Percentiles rank a stretch among this genome's conserved stretches.
These are phyloP conservation scores for Colletotrichum sp. DNA, from an alignment of 2,329 filamentous ascomycete species.

Conservation along the genomic window DNA sequence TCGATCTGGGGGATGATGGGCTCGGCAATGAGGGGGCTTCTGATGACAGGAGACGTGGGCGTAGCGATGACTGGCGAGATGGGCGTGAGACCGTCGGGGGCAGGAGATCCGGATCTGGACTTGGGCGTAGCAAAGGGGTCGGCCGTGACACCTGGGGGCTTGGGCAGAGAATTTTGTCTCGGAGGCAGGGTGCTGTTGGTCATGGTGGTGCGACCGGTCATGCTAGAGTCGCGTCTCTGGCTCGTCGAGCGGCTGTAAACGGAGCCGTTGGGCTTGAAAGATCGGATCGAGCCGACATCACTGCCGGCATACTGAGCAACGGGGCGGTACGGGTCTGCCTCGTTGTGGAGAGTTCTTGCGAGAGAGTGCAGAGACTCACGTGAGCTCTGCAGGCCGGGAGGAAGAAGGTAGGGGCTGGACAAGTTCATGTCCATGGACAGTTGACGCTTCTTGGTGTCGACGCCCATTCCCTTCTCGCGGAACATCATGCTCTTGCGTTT, in stretches of 20 bases:
- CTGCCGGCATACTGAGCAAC: slow-evolving; percentile 61
- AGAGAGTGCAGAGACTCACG: slow-evolving; percentile 87
- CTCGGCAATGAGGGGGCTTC: slow-evolving; percentile 23
- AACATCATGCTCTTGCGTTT: slow-evolving; percentile 46
- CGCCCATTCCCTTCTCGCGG: slow-evolving; percentile 53
- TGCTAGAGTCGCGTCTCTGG: slow-evolving; percentile 34
- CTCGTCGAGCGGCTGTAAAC: slow-evolving; percentile 48
- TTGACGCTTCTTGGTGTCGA: slow-evolving; percentile 49
- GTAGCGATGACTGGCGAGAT: slow-evolving; percentile 28
- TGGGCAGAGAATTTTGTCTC: slow-evolving; percentile 52
- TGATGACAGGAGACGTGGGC: slow-evolving; percentile 15
- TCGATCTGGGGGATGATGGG: slow-evolving; percentile 45
- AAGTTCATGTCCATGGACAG: slow-evolving; percentile 78
- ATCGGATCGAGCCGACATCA: slow-evolving; percentile 62
- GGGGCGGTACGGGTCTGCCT: slow-evolving; percentile 85
- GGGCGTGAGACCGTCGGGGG: background rate
- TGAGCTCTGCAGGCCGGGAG: slow-evolving; percentile 78
- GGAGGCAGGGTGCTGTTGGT: slow-evolving; percentile 35
- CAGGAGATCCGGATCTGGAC: slow-evolving; percentile 21
- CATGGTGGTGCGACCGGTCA: slow-evolving; percentile 30
- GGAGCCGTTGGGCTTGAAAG: slow-evolving; percentile 50
- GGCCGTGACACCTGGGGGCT: slow-evolving; percentile 36
- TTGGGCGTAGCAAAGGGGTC: slow-evolving; percentile 42
- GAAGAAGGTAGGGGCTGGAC: slow-evolving; percentile 90
- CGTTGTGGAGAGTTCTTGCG: slow-evolving; percentile 73